A percentile compares a stretch with the other conserved stretches of the same genome.
Conservation (phyloP, 306 rosid species). For the Castanea mollissima region DNA sequence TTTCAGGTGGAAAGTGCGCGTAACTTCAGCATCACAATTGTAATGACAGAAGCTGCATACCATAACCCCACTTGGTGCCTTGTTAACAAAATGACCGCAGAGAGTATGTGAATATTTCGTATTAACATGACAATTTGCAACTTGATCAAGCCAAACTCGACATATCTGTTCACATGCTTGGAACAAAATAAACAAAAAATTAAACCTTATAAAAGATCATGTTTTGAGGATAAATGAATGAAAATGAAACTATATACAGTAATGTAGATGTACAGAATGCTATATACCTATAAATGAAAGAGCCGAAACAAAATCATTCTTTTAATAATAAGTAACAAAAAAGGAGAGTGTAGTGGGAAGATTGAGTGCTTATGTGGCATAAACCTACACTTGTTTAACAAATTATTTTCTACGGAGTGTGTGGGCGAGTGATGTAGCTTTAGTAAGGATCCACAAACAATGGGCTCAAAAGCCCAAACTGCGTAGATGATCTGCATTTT, state of each 20-base stretch:
- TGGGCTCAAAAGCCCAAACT: neutral
- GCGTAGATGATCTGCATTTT: neutral
- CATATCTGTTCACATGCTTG: constrained; percentile 47
- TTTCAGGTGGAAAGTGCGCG: constrained; percentile 68
- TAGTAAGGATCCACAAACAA: neutral
- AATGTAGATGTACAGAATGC: neutral
- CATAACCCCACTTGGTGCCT: constrained; percentile 35
- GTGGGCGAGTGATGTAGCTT: neutral
- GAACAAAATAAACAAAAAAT: constrained; percentile 18
- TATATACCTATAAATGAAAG: neutral
- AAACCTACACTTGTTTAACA: neutral
- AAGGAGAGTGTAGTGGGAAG: neutral
- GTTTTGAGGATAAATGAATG: neutral
- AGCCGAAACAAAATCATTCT: neutral
- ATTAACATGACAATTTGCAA: constrained; percentile 52
- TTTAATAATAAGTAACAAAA: neutral
- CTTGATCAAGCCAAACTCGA: constrained; percentile 63
- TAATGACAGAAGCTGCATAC: constrained; percentile 71
- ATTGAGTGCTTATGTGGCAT: neutral
- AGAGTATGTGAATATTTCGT: constrained; percentile 66
- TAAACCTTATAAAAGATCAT: neutral
- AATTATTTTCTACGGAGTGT: neutral
- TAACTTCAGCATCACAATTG: constrained; percentile 45
- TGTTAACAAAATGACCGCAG: constrained; percentile 75
- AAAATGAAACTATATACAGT: constrained; percentile 1